phyloP scores from a whole-genome alignment of 116 monocot species.

The Iris pallida region DNA sequence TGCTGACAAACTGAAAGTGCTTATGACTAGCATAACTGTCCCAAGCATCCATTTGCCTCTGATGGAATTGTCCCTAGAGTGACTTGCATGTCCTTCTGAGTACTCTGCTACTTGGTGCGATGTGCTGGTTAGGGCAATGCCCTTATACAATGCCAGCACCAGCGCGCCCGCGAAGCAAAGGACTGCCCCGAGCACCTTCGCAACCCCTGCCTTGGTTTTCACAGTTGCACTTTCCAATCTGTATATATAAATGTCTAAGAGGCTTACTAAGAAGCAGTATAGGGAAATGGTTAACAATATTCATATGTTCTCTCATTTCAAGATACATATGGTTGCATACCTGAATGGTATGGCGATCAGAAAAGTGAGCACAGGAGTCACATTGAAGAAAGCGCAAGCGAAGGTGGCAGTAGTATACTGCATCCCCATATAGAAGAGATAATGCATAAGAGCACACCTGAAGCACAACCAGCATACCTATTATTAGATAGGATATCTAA shows the following conservation, averaged over 20 bases:
- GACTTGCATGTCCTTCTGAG: too few relatives aligned
- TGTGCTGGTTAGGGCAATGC: too few relatives aligned
- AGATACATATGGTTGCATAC: conserved; percentile 7
- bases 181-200: conserved; percentile 31
- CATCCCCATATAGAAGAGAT: conserved; percentile 54
- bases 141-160: too few relatives aligned
- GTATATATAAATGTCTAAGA: too few relatives aligned
- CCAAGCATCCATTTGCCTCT: conserved; percentile 40
- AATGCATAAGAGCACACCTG: conserved; percentile 61
- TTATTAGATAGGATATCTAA: too few relatives aligned
- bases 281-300: too few relatives aligned
- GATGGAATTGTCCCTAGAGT: neutral
- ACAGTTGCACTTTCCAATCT: conserved; percentile 4
- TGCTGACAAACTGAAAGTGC: conserved; percentile 32
- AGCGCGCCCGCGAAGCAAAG: conserved; percentile 24
- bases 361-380: conserved; percentile 62
- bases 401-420: conserved; percentile 63
- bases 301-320: too few relatives aligned
- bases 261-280: too few relatives aligned
- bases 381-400: conserved; percentile 68
- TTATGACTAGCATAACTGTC: conserved; percentile 28
- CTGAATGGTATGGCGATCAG: conserved; percentile 43
- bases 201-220: conserved; percentile 28
- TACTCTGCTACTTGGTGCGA: too few relatives aligned
- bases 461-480: neutral